phyloP scores from a whole-genome alignment of 768 basidiomycete species.

The Lepiota brunneoincarnata region DNA sequence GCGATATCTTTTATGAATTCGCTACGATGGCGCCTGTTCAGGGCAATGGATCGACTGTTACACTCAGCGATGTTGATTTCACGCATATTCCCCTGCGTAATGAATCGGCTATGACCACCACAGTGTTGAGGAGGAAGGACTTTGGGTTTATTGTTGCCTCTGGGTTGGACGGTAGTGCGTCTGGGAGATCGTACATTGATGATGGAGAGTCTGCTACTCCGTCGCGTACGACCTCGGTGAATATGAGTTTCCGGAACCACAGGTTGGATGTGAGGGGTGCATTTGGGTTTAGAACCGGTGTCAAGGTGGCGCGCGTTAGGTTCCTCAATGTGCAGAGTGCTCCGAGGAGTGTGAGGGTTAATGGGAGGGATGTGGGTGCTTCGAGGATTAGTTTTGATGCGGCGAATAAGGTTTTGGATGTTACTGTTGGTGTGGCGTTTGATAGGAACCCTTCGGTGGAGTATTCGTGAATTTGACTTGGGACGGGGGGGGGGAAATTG shows the following conservation, averaged over 20 bases:
- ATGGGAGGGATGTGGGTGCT: constrained; percentile 22
- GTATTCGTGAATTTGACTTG: neutral
- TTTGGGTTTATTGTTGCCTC: constrained; percentile 68
- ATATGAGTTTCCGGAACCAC: constrained; percentile 29
- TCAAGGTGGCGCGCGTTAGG: constrained; percentile 32
- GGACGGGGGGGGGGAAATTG: no score
- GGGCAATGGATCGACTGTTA: constrained; percentile 44
- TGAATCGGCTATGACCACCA: constrained; percentile 58
- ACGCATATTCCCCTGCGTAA: constrained; percentile 59
- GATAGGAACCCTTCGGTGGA: constrained; percentile 9
- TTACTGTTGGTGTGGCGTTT: constrained; percentile 35
- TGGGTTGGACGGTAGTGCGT: constrained; percentile 45
- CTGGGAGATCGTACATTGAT: constrained; percentile 57
- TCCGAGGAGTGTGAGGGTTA: constrained; percentile 27
- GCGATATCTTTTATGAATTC: constrained; percentile 68
- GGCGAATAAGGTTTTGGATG: constrained; percentile 39
- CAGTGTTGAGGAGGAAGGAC: constrained; percentile 46
- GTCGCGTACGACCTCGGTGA: constrained; percentile 27
- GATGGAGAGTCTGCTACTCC: constrained; percentile 54
- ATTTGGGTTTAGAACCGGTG: constrained; percentile 37
- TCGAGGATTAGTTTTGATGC: constrained; percentile 31
- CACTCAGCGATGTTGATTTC: constrained; percentile 45
- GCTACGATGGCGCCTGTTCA: constrained; percentile 42
- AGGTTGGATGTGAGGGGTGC: constrained; percentile 31
- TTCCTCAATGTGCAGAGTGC: constrained; percentile 33